Evolutionary conservation across 2,329 filamentous ascomycete species (phyloP), one percentile per base, ranked within the genome.

Genomic region (Aureobasidium melanogenum): DNA sequence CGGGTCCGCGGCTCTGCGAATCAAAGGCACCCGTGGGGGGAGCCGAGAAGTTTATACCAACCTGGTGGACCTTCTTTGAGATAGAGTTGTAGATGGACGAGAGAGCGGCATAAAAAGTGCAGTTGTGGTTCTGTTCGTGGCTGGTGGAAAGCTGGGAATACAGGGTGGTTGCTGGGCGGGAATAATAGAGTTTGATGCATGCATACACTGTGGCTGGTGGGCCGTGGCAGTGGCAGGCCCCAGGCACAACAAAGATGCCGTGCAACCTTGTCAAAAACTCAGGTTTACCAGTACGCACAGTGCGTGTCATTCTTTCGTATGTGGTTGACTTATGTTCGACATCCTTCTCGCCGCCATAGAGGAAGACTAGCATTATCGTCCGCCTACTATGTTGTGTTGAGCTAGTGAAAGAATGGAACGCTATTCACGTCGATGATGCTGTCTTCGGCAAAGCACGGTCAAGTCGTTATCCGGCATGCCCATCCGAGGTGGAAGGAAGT

Each of bases 121-220:
- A 19, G 12, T 46, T 2, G 41, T 30, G 14, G 5, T 5, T n/a
- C 30, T 17, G 19, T 14, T 46, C 15, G 54, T 36, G 54, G 41
- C 28, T 57, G 28, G 41, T 46, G n/a, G 15, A 7, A 26, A 24
- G 26, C 54, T 44, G 41, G n/a, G 32, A 46, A 44, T n/a, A 34
- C 6, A 44, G 24, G 52, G 17, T n/a, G 54, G 39, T 57, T 44
- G 54, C 41, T 41, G 26, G 52, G 52, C 39, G 41, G 54, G 54
- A 46, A 46, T 28, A 57, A 46, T 19, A 55, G 14, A 43, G 36
- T 55, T 55, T 55, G 24, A 55, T 55, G 51, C 51, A 55, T 43
- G 51, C 51, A 57, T 34, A 44, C 54, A 46, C 24, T 36, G 54
- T 46, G 41, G 54, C 52, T 56, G 52, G 39, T n/a, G 14, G 2